A percentile compares a stretch with the other conserved stretches of the same genome.
phyloP scores from a whole-genome alignment of 331 rosid species.

The Acacia pycnantha region DNA sequence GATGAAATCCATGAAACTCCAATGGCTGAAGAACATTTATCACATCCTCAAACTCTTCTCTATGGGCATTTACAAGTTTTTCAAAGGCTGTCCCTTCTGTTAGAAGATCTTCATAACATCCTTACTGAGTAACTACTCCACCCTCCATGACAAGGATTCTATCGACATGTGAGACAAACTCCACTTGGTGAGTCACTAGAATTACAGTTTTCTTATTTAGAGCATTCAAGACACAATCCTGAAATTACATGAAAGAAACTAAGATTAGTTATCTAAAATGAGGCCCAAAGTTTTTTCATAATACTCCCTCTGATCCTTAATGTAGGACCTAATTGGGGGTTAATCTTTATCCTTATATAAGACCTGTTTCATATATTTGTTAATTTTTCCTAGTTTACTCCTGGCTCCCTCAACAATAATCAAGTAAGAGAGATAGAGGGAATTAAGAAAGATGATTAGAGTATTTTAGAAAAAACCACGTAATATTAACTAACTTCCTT shows the following conservation, averaged over 20 bases:
- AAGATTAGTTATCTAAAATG: background rate
- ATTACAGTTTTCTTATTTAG: slow-evolving; percentile 68
- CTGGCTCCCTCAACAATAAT: no score
- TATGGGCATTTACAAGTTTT: slow-evolving; percentile 74
- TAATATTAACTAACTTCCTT: no score
- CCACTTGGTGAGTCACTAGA: slow-evolving; percentile 93
- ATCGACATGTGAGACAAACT: slow-evolving; percentile 71
- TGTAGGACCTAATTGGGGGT: no score
- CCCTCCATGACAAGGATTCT: slow-evolving; percentile 73
- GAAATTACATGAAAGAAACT: slow-evolving; percentile 15
- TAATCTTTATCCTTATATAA: no score
- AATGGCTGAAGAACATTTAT: slow-evolving; percentile 14
- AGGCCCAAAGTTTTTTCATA: background rate
- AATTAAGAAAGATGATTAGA: no score
- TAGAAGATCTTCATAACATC: slow-evolving; percentile 62
- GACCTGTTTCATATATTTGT: no score
- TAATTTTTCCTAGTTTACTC: no score
- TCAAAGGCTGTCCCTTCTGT: slow-evolving; percentile 70
- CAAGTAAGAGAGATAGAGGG: no score
- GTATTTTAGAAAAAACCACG: no score
- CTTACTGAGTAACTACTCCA: slow-evolving; percentile 62
- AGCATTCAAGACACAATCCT: slow-evolving; percentile 80
- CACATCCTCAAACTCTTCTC: slow-evolving; percentile 30
- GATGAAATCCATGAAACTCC: slow-evolving; percentile 17
- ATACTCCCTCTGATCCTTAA: no score